Conservation (phyloP, 371 early-diverging fungal genomes). For the Batrachochytrium dendrobatidis region DNA sequence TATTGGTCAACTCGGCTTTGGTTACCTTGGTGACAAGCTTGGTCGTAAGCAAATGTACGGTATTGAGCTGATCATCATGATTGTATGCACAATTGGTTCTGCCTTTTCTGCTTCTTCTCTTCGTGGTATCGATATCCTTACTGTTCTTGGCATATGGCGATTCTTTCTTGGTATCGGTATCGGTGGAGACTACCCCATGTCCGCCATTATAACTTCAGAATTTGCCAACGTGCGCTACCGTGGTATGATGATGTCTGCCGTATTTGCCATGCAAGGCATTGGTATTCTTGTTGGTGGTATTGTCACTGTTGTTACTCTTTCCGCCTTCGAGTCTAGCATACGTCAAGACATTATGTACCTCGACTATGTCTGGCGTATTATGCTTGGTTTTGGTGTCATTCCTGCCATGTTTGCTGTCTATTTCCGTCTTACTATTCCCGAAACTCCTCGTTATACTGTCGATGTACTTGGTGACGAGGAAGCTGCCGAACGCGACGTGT, state of each 20-base stretch:
- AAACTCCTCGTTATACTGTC: constrained; percentile 81
- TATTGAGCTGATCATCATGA: constrained; percentile 69
- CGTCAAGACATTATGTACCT: constrained; percentile 53
- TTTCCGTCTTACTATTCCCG: constrained; percentile 86
- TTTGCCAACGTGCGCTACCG: constrained; percentile 69
- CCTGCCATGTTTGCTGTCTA: constrained; percentile 80
- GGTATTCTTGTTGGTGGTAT: constrained; percentile 76
- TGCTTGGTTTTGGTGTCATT: constrained; percentile 58
- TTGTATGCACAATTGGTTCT: constrained; percentile 63
- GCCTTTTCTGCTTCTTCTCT: constrained; percentile 61
- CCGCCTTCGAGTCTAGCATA: constrained; percentile 60
- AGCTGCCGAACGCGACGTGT: constrained; percentile 55
- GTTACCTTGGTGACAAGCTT: constrained; percentile 72
- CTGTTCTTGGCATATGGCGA: constrained; percentile 73
- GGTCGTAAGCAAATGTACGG: constrained; percentile 86
- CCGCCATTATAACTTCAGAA: constrained; percentile 82
- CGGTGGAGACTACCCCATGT: constrained; percentile 66
- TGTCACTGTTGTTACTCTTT: constrained; percentile 58
- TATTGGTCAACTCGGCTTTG: constrained; percentile 80
- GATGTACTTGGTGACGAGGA: constrained; percentile 41
- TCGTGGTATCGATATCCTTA: constrained; percentile 61
- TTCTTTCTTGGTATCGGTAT: constrained; percentile 77
- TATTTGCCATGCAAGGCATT: constrained; percentile 90
- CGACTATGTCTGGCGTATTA: constrained; percentile 83
- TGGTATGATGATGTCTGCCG: constrained; percentile 78